Evolutionary conservation across 2,329 filamentous ascomycete species (phyloP).

Genomic region (Didymella keratinophila): DNA sequence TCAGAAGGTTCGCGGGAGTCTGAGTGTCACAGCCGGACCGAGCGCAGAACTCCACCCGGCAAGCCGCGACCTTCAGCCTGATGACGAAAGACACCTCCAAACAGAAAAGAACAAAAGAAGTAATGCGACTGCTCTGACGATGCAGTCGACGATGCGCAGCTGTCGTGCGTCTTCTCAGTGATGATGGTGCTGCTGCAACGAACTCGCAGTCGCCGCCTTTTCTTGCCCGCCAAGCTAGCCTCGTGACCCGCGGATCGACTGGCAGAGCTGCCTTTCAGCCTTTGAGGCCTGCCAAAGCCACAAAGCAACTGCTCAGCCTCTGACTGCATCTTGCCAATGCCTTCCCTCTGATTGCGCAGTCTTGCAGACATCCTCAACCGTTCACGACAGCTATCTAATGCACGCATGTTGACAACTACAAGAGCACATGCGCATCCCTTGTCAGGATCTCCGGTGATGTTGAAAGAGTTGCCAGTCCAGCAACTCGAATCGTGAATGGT

Average conservation of each 20-base stretch:
- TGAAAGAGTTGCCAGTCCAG: background rate
- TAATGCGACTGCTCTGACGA: constrained; percentile 23
- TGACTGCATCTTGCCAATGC: constrained; percentile 2
- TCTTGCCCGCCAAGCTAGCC: constrained; percentile 17
- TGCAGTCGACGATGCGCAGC: constrained; percentile 30
- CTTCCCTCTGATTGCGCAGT: background rate
- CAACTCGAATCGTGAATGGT: constrained; percentile 5
- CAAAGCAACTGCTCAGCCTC: background rate
- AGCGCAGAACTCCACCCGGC: constrained; percentile 40
- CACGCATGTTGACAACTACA: constrained; percentile 26
- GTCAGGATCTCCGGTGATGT: constrained; percentile 1
- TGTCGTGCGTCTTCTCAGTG: constrained; percentile 33
- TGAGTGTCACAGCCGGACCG: constrained; percentile 49
- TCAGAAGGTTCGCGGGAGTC: constrained; percentile 44
- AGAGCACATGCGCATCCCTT: constrained; percentile 10
- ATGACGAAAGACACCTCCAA: constrained; percentile 9
- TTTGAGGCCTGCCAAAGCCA: constrained; percentile 14
- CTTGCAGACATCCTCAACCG: constrained; percentile 13
- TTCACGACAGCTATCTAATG: constrained; percentile 40
- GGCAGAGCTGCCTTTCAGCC: constrained; percentile 4
- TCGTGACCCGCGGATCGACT: constrained; percentile 29
- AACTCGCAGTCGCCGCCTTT: constrained; percentile 34
- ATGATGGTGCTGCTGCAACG: constrained; percentile 38
- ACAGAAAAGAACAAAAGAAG: constrained; percentile 20
- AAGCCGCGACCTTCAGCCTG: constrained; percentile 26